phyloP scores from a whole-genome alignment of 768 basidiomycete species.

The Hirschioporus abietinus region DNA sequence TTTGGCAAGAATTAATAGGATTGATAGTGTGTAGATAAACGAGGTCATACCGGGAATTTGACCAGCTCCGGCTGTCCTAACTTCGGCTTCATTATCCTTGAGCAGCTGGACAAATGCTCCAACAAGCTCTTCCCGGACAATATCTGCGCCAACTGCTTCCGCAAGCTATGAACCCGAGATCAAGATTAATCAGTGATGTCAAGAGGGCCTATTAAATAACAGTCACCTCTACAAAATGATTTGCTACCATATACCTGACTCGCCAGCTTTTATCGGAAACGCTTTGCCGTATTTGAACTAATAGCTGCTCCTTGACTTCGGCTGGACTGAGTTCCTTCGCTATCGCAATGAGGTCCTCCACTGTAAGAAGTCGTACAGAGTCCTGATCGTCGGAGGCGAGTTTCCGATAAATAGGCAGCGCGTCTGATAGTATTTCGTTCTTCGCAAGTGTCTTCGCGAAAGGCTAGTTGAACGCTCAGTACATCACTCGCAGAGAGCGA shows the following conservation, averaged over 20 bases:
- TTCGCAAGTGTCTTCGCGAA: slow-evolving; percentile 76
- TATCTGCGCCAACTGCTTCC: slow-evolving; percentile 80
- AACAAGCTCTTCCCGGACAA: slow-evolving; percentile 92
- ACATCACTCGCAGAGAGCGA: slow-evolving; percentile 12
- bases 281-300: slow-evolving; percentile 82
- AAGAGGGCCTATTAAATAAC: slow-evolving; percentile 1
- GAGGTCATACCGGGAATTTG: slow-evolving; percentile 83
- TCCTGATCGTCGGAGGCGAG: slow-evolving; percentile 97
- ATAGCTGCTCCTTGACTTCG: slow-evolving; percentile 88
- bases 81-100: slow-evolving; percentile 99
- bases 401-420: slow-evolving; percentile 87
- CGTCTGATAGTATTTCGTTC: slow-evolving; percentile 77
- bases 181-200: slow-evolving; percentile 5
- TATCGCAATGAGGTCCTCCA: slow-evolving; percentile 92
- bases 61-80: slow-evolving; percentile 90
- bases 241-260: slow-evolving; percentile 97
- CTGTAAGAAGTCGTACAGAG: slow-evolving; percentile 91
- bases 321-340: slow-evolving; percentile 76
- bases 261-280: slow-evolving; percentile 97
- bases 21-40: neutral
- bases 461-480: slow-evolving; percentile 40
- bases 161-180: slow-evolving; percentile 56
- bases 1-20: slow-evolving; percentile 27
- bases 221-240: slow-evolving; percentile 88
- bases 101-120: slow-evolving; percentile 88